Evolutionary conservation across 2,329 filamentous ascomycete genomes (phyloP), one percentile per base, ranked within the genome.

Genomic region (Alternaria infectoria): DNA sequence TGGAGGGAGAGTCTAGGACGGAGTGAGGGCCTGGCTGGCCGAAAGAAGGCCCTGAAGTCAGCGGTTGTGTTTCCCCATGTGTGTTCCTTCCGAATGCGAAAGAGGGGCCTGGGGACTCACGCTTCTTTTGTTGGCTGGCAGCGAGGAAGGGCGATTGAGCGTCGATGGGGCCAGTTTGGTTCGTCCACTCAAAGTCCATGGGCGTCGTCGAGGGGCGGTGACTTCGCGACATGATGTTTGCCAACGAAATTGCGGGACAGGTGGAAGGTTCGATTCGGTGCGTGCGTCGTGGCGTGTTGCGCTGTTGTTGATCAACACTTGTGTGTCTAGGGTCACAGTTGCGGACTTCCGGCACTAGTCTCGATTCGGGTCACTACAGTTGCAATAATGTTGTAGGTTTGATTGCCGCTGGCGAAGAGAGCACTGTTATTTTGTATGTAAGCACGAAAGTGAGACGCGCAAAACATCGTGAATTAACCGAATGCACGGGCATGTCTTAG

Each of bases 151-250:
- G 84, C 43, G 84, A 86, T 52, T 75, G 77, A 26, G 73, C 71
- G 70, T 86, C 83, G 3, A 83, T 66, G 5, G 82, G 82, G 21
- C 83, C 84, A 4, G 74, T 79, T 28, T 78, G 71, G 67, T 85
- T 85, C 58, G 84, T 74, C 69, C 80, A 87, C 69, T 86, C 81
- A 74, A 85, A 87, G 75, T 87, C 85, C 85, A 87, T 87, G 58
- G 83, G 83, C 71, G 74, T 79, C 50, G 81, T 81, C 52, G 83
- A 79, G 40, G 74, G 75, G 55, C 82, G 81, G 49, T 75, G 73
- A 32, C 60, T 59, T 26, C 71, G 70, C 61, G 72, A 71, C 75
- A 77, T 77, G 40, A 21, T 67, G 67, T 52, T 15, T 56, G 51
- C 51, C 51, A 10, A 17, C 51, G 23, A 30, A 3, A 12, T 15